Evolutionary conservation across 1,284 basidiomycete genomes (phyloP).

Genomic region (Puccinia horiana): DNA sequence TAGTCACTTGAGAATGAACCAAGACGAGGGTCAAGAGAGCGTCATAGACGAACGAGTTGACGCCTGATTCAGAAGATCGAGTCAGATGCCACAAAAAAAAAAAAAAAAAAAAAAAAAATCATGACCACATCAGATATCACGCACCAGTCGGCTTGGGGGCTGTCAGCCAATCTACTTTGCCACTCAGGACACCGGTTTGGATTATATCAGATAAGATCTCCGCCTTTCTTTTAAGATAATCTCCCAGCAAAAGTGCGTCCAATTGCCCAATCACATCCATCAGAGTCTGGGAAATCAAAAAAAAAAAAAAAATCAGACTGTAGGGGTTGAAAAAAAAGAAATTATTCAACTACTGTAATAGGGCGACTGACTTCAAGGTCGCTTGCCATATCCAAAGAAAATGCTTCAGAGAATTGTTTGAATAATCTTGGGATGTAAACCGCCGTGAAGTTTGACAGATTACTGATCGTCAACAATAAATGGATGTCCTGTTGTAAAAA

Average conservation of each 20-base stretch:
- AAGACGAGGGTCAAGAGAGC: conserved; percentile 83
- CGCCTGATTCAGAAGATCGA: conserved; percentile 65
- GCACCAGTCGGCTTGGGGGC: conserved; percentile 62
- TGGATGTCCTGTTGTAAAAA: conserved; percentile 70
- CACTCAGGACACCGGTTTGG: conserved; percentile 74
- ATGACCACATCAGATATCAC: not conserved
- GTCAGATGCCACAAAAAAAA: not conserved
- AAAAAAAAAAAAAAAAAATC: not conserved
- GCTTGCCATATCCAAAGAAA: conserved; percentile 72
- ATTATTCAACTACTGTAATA: not conserved
- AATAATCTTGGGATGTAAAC: conserved; percentile 76
- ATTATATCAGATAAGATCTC: conserved; percentile 70
- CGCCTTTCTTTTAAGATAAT: conserved; percentile 78
- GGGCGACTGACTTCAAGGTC: conserved; percentile 67
- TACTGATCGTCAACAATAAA: conserved; percentile 83
- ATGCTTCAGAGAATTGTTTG: conserved; percentile 74
- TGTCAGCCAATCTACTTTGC: conserved; percentile 84
- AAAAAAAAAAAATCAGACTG: conserved; percentile 31
- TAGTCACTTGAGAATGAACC: conserved; percentile 85
- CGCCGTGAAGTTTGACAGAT: conserved; percentile 75
- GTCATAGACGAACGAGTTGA: conserved; percentile 91
- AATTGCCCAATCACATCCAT: conserved; percentile 76
- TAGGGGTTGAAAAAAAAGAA: not conserved
- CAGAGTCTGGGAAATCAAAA: conserved; percentile 64
- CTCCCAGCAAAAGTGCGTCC: conserved; percentile 82